A percentile compares a stretch with the other conserved stretches of the same genome.
These are phyloP conservation scores for Gryganskiella cystojenkinii DNA, from an alignment of 192 early-diverging fungal genomes.

Conservation along the genomic window DNA sequence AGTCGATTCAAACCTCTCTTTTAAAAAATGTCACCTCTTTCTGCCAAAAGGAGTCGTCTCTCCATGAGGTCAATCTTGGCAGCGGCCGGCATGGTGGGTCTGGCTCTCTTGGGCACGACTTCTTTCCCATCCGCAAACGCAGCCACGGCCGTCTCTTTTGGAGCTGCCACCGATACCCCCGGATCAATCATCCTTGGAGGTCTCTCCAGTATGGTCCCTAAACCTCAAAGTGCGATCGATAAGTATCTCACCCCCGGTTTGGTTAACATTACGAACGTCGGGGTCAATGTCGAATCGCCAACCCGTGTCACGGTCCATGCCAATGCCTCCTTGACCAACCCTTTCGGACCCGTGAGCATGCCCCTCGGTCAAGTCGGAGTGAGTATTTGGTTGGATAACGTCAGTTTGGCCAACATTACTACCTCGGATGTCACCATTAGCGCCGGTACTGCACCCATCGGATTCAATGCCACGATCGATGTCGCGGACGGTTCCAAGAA, in stretches of 20 bases:
- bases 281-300: background rate
- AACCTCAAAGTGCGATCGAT: background rate
- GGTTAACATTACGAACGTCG: conserved; percentile 9
- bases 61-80: conserved; percentile 8
- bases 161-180: background rate
- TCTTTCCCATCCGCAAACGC: background rate
- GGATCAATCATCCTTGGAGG: conserved; percentile 9
- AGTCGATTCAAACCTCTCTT: background rate
- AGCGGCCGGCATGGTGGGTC: background rate
- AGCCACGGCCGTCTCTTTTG: background rate
- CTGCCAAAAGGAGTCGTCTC: background rate
- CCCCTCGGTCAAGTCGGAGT: conserved; percentile 4
- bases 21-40: background rate
- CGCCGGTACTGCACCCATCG: background rate
- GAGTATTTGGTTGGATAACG: background rate
- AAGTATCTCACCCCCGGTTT: conserved; percentile 5
- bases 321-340: background rate
- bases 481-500: conserved; percentile 6
- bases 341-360: background rate
- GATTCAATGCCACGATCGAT: conserved; percentile 6
- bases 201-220: conserved; percentile 4
- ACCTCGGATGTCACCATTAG: conserved; percentile 2
- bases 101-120: background rate
- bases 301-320: conserved; percentile 1
- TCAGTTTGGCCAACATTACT: conserved; percentile 10